These are phyloP conservation scores for Phyllachora maydis DNA, from an alignment of 2,329 filamentous ascomycete genomes.

Conservation along the genomic window DNA sequence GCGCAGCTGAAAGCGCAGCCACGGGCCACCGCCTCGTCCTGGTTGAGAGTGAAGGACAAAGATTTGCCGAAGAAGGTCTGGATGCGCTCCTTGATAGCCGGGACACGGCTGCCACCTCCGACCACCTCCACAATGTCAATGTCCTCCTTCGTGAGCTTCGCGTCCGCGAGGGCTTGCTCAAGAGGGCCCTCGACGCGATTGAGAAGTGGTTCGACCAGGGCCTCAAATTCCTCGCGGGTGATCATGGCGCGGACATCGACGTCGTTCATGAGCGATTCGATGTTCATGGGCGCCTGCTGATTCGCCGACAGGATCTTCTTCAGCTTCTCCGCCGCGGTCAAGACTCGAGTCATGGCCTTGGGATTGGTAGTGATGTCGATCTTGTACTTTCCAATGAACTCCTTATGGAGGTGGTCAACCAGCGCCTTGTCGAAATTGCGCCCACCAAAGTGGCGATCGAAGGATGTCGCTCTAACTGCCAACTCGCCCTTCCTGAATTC, in stretches of 20 bases:
- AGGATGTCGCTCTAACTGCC: constrained; percentile 77
- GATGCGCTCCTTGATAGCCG: constrained; percentile 76
- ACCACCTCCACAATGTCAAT: constrained; percentile 89
- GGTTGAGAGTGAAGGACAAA: constrained; percentile 92
- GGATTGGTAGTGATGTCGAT: constrained; percentile 82
- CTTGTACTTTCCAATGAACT: constrained; percentile 97
- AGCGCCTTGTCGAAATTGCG: constrained; percentile 93
- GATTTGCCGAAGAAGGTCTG: constrained; percentile 79
- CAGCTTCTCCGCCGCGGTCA: constrained; percentile 81
- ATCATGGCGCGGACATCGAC: constrained; percentile 76
- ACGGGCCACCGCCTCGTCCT: constrained; percentile 89
- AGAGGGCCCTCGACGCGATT: constrained; percentile 52
- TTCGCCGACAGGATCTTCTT: constrained; percentile 98
- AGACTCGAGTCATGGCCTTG: constrained; percentile 74
- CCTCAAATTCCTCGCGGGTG: constrained; percentile 86
- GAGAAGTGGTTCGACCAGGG: constrained; percentile 69
- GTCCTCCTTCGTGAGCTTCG: constrained; percentile 76
- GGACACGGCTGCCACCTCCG: constrained; percentile 86
- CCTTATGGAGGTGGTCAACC: constrained; percentile 81
- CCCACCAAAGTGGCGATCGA: constrained; percentile 90
- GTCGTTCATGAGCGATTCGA: constrained; percentile 98
- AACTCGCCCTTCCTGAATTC: constrained; percentile 97
- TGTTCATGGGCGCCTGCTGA: constrained; percentile 77
- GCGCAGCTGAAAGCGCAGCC: constrained; percentile 96
- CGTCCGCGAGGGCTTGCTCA: constrained; percentile 84